A percentile compares a stretch with the other conserved stretches of the same genome.
Evolutionary conservation across 2,329 filamentous ascomycete species (phyloP).

Genomic region (Hypoxylon sp.): DNA sequence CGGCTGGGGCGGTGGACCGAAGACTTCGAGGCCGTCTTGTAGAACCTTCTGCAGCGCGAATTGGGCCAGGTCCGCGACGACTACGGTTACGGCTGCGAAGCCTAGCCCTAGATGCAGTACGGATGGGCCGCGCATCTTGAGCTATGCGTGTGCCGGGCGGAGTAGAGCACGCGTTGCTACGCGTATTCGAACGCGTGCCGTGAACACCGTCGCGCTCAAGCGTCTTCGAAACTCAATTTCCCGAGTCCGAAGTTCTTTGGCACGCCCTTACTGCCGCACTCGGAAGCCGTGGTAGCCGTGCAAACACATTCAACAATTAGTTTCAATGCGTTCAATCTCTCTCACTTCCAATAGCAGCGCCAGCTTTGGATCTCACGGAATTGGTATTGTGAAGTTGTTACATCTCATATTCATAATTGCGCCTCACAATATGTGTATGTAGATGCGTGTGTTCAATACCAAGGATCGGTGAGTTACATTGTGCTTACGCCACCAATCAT

Average conservation of each 20-base stretch:
- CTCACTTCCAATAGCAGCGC: not conserved
- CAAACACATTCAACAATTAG: not conserved
- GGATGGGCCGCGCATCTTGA: constrained; percentile 19
- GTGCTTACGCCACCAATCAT: not conserved
- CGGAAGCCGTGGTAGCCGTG: not conserved
- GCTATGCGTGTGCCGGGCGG: not conserved
- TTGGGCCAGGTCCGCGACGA: constrained; percentile 47
- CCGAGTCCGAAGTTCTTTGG: not conserved
- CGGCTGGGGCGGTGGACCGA: constrained; percentile 54
- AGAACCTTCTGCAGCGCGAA: constrained; percentile 61
- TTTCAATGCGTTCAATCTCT: not conserved
- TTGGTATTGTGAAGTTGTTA: not conserved
- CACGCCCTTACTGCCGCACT: not conserved
- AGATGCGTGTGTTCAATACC: not conserved
- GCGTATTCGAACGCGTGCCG: not conserved
- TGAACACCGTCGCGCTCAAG: not conserved
- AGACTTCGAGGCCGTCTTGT: constrained; percentile 59
- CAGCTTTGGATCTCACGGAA: not conserved
- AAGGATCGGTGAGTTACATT: not conserved
- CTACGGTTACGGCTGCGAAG: not conserved
- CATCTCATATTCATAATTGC: not conserved
- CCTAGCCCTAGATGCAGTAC: not conserved
- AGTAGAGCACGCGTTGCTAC: not conserved
- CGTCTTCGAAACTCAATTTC: not conserved
- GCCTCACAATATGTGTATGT: not conserved